phyloP scores from a whole-genome alignment of 805 yeast species.

The Millerozyma acaciae region DNA sequence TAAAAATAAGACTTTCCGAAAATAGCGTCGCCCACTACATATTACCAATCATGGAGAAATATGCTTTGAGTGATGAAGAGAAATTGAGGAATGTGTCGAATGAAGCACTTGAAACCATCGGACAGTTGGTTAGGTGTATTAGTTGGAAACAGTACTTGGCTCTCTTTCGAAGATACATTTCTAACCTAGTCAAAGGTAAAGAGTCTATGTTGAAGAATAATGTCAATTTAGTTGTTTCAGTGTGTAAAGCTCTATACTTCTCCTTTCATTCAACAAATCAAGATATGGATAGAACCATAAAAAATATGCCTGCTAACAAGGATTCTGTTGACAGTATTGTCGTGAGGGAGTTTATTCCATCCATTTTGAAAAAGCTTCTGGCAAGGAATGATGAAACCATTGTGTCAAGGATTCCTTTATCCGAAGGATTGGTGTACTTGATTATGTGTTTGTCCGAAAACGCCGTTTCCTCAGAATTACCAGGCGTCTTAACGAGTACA shows the following conservation, averaged over 20 bases:
- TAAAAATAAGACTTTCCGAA: slow-evolving; percentile 45
- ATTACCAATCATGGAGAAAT: slow-evolving; percentile 81
- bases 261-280: slow-evolving; percentile 21
- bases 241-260: slow-evolving; percentile 48
- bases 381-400: slow-evolving; percentile 77
- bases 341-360: slow-evolving; percentile 55
- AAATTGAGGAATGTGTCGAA: slow-evolving; percentile 57
- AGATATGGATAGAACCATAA: slow-evolving; percentile 15
- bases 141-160: slow-evolving; percentile 82
- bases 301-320: slow-evolving; percentile 23
- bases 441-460: slow-evolving; percentile 59
- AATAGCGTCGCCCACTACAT: slow-evolving; percentile 71
- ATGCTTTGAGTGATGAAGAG: slow-evolving; percentile 56
- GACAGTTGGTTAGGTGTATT: slow-evolving; percentile 51
- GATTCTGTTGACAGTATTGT: slow-evolving; percentile 37
- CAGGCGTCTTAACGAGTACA: slow-evolving; percentile 79
- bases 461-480: slow-evolving; percentile 55
- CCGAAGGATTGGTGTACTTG: slow-evolving; percentile 73
- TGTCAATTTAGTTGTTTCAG: slow-evolving; percentile 54
- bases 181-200: slow-evolving; percentile 35
- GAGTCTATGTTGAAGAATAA: slow-evolving; percentile 49
- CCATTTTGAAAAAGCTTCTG: slow-evolving; percentile 54
- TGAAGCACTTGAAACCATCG: slow-evolving; percentile 63
- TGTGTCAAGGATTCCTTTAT: slow-evolving; percentile 68
- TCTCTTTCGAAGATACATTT: slow-evolving; percentile 62